Evolutionary conservation across 495 filamentous ascomycete species (phyloP), one percentile per base, ranked within the genome.

Genomic region (Xylaria curta): DNA sequence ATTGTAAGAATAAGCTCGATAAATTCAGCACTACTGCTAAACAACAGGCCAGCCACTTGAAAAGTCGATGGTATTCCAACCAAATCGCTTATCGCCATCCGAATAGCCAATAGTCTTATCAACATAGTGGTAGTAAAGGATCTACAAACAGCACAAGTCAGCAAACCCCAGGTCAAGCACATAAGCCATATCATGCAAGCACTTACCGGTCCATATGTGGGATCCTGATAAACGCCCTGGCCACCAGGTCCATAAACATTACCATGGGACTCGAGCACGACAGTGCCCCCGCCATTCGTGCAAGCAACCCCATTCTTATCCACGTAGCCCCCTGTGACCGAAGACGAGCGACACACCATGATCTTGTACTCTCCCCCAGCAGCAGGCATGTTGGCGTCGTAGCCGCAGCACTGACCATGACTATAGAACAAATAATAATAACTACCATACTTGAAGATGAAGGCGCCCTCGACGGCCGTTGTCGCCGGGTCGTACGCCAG

Each of bases 71-170:
- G 76, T 77, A 66, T 93, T 94, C 87, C 88, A 91, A 5, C 92
- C 91, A 73, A 94, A 92, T 62, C 82, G 80, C 75, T 91, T 90
- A 73, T 92, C 82, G 1, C 82, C 83, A 78, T 93, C 90, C 0
- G 82, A 87, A 73, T 88, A 90, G 0, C 91, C 91, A 72, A 93
- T 82, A 4, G 73, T 86, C 0, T 88, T 92, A 74, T 94, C 85
- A 8, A 80, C 79, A 49, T 93, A 93, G 74, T 93, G 90, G 73
- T 94, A 93, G 76, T 93, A 93, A 19, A 93, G 83, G 17, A 93
- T 84, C 38, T 88, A 78, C 0, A 15, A 47, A 63, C 5, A 70
- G 21, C 24, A 6, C 64, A 36, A 24, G 12, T 44, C 53, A 40
- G 59, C 56, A 60, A 2, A 85, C 85, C 0, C 82, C 60, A 42